Evolutionary conservation across 108 stramenopile species (phyloP).

Genomic region (Mayamaea pseudoterrestris): DNA sequence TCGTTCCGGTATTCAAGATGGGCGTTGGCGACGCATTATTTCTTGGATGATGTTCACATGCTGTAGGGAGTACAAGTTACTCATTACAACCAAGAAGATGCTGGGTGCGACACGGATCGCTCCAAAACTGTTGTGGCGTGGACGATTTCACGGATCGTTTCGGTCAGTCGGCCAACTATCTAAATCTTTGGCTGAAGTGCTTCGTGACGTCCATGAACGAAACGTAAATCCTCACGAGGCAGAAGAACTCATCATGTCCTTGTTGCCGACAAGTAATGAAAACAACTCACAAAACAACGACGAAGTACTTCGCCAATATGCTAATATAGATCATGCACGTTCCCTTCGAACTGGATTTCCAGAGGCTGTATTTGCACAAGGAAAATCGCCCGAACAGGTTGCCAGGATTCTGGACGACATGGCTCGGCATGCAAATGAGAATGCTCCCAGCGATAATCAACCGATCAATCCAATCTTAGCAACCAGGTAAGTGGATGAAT

Average conservation of each 20-base stretch:
- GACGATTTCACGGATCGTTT: no score
- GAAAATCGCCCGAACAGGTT: conserved; percentile 68
- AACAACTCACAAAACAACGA: conserved; percentile 13
- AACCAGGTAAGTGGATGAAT: conserved; percentile 33
- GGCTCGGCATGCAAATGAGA: conserved; percentile 63
- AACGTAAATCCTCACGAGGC: conserved; percentile 12
- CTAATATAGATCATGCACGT: conserved; percentile 71
- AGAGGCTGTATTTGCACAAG: conserved; percentile 73
- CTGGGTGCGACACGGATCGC: no score
- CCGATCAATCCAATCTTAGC: conserved; percentile 56
- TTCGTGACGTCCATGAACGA: conserved; percentile 15
- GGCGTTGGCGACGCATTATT: no score
- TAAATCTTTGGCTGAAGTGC: conserved; percentile 10
- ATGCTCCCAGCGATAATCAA: no score
- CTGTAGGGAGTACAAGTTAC: no score
- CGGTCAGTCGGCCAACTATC: no score
- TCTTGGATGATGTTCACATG: no score
- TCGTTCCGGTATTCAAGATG: no score
- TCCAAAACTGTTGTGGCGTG: no score
- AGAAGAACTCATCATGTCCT: conserved; percentile 7
- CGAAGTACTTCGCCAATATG: conserved; percentile 53
- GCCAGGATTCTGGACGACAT: conserved; percentile 72
- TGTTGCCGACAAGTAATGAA: no score
- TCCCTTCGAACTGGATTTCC: conserved; percentile 67
- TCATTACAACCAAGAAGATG: no score